These are phyloP conservation scores for Lecanosticta acicola DNA, from an alignment of 2,329 filamentous ascomycete species.

Conservation along the genomic window DNA sequence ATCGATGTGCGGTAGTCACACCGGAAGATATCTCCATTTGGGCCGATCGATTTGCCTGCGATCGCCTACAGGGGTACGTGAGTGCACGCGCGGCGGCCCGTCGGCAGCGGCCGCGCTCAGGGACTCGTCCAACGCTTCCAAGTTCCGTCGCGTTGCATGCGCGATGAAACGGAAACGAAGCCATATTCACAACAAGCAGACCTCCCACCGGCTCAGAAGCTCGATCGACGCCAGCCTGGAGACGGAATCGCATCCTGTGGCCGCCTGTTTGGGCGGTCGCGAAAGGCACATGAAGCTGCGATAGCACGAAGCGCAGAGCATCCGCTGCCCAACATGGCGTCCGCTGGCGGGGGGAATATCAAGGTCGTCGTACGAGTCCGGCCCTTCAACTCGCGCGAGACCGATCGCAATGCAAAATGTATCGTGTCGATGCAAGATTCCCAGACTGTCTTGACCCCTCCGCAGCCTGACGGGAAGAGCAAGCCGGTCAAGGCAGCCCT, in stretches of 20 bases:
- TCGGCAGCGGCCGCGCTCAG: too few relatives aligned
- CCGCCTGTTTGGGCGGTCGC: conserved; percentile 11
- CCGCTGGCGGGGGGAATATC: conserved; percentile 79
- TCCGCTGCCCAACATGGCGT: conserved; percentile 19
- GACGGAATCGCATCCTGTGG: background rate
- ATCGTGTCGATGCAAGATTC: conserved; percentile 93
- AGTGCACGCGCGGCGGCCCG: too few relatives aligned
- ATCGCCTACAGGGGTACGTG: too few relatives aligned
- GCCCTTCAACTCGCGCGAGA: conserved; percentile 82
- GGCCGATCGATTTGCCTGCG: background rate
- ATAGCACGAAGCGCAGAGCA: conserved; percentile 3
- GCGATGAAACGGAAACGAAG: background rate
- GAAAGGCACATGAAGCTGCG: conserved; percentile 3
- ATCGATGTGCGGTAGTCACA: background rate
- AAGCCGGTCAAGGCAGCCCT: conserved; percentile 62
- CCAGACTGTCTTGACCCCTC: conserved; percentile 80
- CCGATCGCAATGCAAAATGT: conserved; percentile 88
- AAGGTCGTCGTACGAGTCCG: conserved; percentile 98
- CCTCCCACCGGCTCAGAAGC: too few relatives aligned
- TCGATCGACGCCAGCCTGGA: background rate
- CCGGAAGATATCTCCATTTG: background rate
- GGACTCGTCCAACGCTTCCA: background rate
- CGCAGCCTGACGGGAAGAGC: conserved; percentile 54
- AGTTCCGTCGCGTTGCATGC: background rate
- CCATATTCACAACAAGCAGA: too few relatives aligned